Base-by-base conservation (phyloP, 192 early-diverging fungal species). In the Entomortierella parvispora region DNA sequence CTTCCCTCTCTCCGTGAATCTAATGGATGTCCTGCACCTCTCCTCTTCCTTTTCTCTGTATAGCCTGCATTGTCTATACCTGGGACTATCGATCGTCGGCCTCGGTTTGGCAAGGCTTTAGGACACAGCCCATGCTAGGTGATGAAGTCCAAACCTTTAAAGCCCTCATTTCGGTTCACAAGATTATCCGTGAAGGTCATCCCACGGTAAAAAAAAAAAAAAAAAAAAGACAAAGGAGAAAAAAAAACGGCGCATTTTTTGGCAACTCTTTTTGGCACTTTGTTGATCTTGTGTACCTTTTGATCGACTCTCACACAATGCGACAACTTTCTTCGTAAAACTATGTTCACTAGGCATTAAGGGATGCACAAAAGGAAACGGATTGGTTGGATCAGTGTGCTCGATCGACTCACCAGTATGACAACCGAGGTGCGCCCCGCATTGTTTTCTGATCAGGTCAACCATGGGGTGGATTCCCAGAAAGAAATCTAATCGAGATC, bases 71-170 rank as follows among this genome's bases (percentile, higher is more conserved):
- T 63, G 82, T 99, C 10, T 99, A 96, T 72, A 97, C 96, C 18
- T 93, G 91, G 89, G 96, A 99, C 81, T 87, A 90, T 78, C 93
- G 94, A 69, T 89, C 91, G 18, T 90, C 93, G 12, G 89, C 91
- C 40, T 87, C 92, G 28, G 85, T 99, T 53, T 97, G 92, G 93
- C 84, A 86, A 56, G 91, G 87, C 18, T 79, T 99, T 31, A 90
- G 92, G 81, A 83, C 89, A 26, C 91, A 88, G 62, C 97, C 97
- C 43, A 86, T 97, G 51, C 75, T 94, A 46, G 87, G 91, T 32
- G 93, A 97, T 83, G 97, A 99, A 72, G 86, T 99, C 23, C 90
- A 96, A 68, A 92, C 91, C 52, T 99, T 94, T 83, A 99, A 99
- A 85, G 93, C 94, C 25, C 84, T 99, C 57, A 94, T 99, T 65